Percentiles rank a stretch among this genome's conserved stretches.
Evolutionary conservation across 306 rosid species (phyloP).

Genomic region (Dalbergia cultrata): DNA sequence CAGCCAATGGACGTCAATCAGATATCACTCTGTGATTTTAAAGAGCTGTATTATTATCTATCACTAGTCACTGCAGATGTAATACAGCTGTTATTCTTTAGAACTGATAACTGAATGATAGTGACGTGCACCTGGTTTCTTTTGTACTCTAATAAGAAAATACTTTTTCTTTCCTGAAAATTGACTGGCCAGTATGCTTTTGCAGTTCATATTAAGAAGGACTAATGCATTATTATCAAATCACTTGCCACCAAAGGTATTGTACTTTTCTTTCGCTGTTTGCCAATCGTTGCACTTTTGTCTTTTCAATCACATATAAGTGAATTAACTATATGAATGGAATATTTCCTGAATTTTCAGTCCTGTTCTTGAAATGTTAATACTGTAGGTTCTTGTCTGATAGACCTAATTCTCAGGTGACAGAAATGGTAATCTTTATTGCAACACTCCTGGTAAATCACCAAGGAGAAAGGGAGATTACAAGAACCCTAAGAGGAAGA

Average conservation of each 20-base stretch:
- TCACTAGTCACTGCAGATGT: constrained; percentile 37
- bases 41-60: constrained; percentile 39
- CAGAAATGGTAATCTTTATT: too few species aligned
- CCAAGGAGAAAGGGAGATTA: too few species aligned
- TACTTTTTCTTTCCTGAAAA: constrained; percentile 34
- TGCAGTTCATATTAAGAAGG: constrained; percentile 94
- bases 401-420: too few species aligned
- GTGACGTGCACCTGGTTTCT: constrained; percentile 23
- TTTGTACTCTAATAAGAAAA: constrained; percentile 40
- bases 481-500: too few species aligned
- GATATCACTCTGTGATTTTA: constrained; percentile 19
- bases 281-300: constrained; percentile 29
- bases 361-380: constrained; percentile 16
- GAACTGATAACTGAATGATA: constrained; percentile 34
- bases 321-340: neutral
- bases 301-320: neutral
- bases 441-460: too few species aligned
- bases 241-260: constrained; percentile 98
- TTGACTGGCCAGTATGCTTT: constrained; percentile 42
- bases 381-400: neutral
- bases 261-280: constrained; percentile 38
- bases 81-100: constrained; percentile 19
- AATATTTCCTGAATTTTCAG: constrained; percentile 21
- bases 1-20: constrained; percentile 23
- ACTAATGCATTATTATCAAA: constrained; percentile 90